Conservation (phyloP, 495 filamentous ascomycete species). For the Podospora pseudocomata region DNA sequence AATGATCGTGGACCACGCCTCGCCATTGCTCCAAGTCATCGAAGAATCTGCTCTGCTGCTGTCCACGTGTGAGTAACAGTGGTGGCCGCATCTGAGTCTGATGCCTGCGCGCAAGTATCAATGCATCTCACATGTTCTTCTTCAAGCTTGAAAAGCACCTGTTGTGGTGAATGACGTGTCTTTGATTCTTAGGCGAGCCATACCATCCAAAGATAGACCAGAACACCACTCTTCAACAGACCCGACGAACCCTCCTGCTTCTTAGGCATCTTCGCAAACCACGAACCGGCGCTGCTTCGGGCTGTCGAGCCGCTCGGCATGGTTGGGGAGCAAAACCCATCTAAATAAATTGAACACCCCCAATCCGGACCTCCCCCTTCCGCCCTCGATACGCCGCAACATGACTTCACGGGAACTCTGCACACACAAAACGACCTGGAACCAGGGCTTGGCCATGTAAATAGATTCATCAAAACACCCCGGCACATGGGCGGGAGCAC, state of each 20-base stretch:
- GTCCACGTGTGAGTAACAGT: too few relatives aligned
- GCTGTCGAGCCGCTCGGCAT: background rate
- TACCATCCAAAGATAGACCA: background rate
- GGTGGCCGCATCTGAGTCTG: too few relatives aligned
- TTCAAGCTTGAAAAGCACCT: background rate
- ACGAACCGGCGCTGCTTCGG: background rate
- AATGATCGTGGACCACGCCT: too few relatives aligned
- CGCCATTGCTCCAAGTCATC: too few relatives aligned
- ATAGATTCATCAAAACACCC: constrained; percentile 11
- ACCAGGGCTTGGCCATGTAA: background rate
- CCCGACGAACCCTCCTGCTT: background rate
- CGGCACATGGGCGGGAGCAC: constrained; percentile 9
- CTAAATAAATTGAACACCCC: constrained; percentile 15
- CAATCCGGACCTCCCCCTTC: constrained; percentile 17
- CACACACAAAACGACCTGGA: background rate
- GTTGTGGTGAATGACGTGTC: background rate
- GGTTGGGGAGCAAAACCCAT: constrained; percentile 8
- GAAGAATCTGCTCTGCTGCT: too few relatives aligned
- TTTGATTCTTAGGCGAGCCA: background rate
- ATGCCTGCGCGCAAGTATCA: background rate
- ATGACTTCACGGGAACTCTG: background rate
- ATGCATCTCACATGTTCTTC: background rate
- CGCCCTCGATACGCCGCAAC: constrained; percentile 12
- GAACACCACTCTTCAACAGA: background rate
- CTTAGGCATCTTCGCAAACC: background rate